Evolutionary conservation across 2,329 filamentous ascomycete species (phyloP).

Genomic region (Leptographium lundbergii): DNA sequence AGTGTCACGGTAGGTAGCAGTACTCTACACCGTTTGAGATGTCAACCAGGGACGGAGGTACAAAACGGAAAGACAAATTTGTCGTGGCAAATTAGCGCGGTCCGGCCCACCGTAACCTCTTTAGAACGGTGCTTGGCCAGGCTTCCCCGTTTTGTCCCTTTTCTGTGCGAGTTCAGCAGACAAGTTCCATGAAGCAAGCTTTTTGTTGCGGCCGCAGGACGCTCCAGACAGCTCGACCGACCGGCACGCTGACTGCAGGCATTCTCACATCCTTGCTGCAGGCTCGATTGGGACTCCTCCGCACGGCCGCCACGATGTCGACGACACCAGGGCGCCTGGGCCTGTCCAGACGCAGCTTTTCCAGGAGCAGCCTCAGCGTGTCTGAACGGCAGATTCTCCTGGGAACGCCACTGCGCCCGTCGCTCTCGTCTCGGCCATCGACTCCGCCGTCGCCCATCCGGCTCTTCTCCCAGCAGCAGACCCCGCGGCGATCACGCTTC

Average conservation of each 20-base stretch:
- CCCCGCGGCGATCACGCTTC: slow-evolving; percentile 35
- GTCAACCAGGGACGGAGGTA: no score
- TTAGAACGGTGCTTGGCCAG: not conserved
- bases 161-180: not conserved
- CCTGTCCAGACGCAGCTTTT: slow-evolving; percentile 11
- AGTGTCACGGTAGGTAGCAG: not conserved
- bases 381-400: slow-evolving; percentile 12
- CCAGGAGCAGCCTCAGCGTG: slow-evolving; percentile 8
- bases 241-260: not conserved
- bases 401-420: not conserved
- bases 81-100: not conserved
- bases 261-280: not conserved
- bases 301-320: slow-evolving; percentile 6
- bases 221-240: not conserved
- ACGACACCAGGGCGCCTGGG: slow-evolving; percentile 13
- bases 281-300: not conserved
- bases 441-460: slow-evolving; percentile 13
- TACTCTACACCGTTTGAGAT: not conserved
- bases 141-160: not conserved
- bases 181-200: not conserved
- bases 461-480: slow-evolving; percentile 28
- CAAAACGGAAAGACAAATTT: not conserved
- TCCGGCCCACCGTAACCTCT: not conserved
- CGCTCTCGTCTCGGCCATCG: slow-evolving; percentile 3
- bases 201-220: not conserved